Percentiles rank a stretch among this genome's conserved stretches.
phyloP scores from a whole-genome alignment of 306 rosid genomes.

The Corylus heterophylla region DNA sequence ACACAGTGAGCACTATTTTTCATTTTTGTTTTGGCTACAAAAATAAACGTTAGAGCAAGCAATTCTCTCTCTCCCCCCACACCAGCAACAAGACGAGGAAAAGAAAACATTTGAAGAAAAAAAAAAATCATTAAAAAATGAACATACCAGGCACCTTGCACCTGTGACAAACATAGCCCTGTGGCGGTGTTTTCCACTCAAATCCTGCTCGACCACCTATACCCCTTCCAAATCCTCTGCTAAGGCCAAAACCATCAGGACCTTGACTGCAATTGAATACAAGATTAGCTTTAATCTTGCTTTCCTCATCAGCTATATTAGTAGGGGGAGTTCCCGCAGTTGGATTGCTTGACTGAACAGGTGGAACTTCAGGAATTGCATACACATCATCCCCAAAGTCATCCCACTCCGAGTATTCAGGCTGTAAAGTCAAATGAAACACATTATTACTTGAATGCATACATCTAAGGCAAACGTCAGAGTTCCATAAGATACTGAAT shows the following conservation, averaged over 20 bases:
- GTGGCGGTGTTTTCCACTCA: constrained; percentile 96
- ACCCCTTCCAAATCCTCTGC: constrained; percentile 94
- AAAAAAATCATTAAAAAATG: neutral
- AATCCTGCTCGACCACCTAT: constrained; percentile 75
- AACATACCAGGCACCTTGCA: constrained; percentile 96
- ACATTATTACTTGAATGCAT: constrained; percentile 8
- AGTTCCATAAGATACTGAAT: neutral
- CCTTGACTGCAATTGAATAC: constrained; percentile 63
- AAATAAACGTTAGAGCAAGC: neutral
- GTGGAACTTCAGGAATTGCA: constrained; percentile 74
- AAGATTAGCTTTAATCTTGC: constrained; percentile 75
- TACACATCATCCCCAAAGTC: constrained; percentile 94
- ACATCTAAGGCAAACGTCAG: neutral
- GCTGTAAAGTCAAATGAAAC: constrained; percentile 43
- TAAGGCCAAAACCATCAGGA: constrained; percentile 20
- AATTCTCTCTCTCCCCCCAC: neutral
- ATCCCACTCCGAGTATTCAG: constrained; percentile 92
- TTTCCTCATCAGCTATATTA: constrained; percentile 82
- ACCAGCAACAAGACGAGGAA: constrained; percentile 8
- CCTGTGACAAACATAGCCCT: constrained; percentile 92
- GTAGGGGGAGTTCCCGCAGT: constrained; percentile 69
- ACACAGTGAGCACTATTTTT: neutral
- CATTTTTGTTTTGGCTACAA: neutral
- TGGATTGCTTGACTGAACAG: constrained; percentile 60
- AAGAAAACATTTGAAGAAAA: neutral